Evolutionary conservation across 164 flowering plant species (phyloP).

Genomic region (Sedum album): DNA sequence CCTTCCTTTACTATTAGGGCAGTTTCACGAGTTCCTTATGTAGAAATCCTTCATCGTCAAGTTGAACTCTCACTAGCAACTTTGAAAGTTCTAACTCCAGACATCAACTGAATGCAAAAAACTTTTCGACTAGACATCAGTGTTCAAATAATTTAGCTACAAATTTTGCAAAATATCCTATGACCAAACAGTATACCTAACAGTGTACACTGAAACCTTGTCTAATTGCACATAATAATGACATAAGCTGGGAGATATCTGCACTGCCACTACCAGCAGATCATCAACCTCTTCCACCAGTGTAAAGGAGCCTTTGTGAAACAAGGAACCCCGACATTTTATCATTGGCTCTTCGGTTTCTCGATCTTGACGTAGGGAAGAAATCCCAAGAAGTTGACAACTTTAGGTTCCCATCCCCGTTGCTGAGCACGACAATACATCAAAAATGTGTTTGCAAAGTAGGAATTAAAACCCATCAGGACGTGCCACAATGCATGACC

Average conservation of each 20-base stretch:
- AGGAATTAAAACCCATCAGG: conserved; percentile 69
- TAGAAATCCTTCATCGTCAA: not conserved
- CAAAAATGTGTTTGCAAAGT: conserved; percentile 41
- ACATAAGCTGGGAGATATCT: not conserved
- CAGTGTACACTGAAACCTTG: not conserved
- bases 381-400: conserved; percentile 39
- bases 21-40: too few species aligned
- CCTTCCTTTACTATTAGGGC: not conserved
- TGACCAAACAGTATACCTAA: not conserved
- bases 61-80: not conserved
- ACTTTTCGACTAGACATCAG: not conserved
- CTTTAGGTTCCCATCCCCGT: conserved; percentile 52
- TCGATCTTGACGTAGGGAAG: conserved; percentile 68
- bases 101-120: not conserved
- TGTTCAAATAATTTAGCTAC: not conserved
- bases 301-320: not conserved
- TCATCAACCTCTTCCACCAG: not conserved
- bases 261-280: not conserved
- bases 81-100: not conserved
- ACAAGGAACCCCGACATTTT: not conserved
- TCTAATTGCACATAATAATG: not conserved
- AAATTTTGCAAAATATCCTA: not conserved
- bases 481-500: conserved; percentile 82
- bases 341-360: conserved; percentile 51
- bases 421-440: conserved; percentile 57